Conservation (phyloP, 140 eudicot genomes). For the Bidens hawaiensis region DNA sequence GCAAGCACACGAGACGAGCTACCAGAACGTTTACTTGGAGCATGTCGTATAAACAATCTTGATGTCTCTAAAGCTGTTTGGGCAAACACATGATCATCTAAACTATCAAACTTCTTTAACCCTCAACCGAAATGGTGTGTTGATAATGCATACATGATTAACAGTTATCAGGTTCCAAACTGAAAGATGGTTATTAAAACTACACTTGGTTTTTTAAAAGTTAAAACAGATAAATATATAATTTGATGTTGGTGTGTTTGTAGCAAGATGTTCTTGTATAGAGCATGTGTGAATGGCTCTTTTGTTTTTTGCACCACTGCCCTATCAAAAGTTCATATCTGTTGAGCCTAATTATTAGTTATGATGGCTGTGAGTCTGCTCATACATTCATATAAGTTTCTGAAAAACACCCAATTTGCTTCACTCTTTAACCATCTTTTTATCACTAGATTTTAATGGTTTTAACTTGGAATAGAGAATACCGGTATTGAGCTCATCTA, state of each 20-base stretch:
- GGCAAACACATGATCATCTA: constrained; percentile 26
- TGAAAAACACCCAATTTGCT: too few relatives aligned
- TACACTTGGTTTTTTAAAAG: neutral
- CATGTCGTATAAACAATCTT: constrained; percentile 47
- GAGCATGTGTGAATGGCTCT: too few relatives aligned
- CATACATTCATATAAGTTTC: too few relatives aligned
- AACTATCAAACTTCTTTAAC: neutral
- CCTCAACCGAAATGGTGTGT: constrained; percentile 12
- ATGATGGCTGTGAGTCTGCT: too few relatives aligned
- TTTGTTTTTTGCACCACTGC: too few relatives aligned
- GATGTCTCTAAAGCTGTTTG: constrained; percentile 40
- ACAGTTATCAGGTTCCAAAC: neutral
- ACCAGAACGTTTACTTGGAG: constrained; percentile 51
- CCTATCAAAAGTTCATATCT: constrained; percentile 7
- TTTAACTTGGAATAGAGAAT: too few relatives aligned
- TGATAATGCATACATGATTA: constrained; percentile 3
- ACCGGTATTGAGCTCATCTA: too few relatives aligned
- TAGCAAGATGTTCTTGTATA: too few relatives aligned
- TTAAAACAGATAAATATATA: neutral
- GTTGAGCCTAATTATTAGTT: too few relatives aligned
- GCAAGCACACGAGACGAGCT: constrained; percentile 62
- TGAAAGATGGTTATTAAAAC: neutral
- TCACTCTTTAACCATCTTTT: too few relatives aligned
- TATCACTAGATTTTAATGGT: too few relatives aligned
- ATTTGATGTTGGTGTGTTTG: neutral